Evolutionary conservation across 2,329 filamentous ascomycete species (phyloP).

Genomic region (Scedosporium minutisporum): DNA sequence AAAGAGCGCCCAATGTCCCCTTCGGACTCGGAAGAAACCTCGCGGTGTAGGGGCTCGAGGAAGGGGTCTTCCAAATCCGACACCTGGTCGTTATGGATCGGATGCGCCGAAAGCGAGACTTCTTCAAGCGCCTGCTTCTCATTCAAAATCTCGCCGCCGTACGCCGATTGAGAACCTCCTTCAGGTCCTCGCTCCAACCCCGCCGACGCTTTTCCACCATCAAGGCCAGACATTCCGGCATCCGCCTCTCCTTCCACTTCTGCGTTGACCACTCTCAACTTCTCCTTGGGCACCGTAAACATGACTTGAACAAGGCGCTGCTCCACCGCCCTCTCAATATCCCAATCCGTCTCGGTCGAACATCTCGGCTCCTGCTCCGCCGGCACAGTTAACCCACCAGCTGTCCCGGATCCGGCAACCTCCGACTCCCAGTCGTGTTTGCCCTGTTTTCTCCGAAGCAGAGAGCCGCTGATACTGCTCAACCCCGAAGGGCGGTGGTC

Average conservation of each 20-base stretch:
- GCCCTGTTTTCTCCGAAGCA: slow-evolving; percentile 46
- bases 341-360: slow-evolving; percentile 56
- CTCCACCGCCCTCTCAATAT: slow-evolving; percentile 65
- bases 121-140: neutral
- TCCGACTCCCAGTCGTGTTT: slow-evolving; percentile 42
- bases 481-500: slow-evolving; percentile 34
- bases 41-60: neutral
- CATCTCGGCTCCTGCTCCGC: slow-evolving; percentile 16
- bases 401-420: slow-evolving; percentile 14
- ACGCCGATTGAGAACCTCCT: neutral
- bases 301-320: slow-evolving; percentile 69
- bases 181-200: neutral
- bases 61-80: slow-evolving; percentile 1
- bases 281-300: slow-evolving; percentile 87
- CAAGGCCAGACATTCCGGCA: neutral
- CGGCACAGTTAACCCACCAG: neutral
- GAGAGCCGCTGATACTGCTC: slow-evolving; percentile 29
- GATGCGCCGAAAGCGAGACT: neutral
- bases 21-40: neutral
- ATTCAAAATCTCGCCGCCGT: neutral
- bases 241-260: slow-evolving; percentile 35
- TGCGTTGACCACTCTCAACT: slow-evolving; percentile 80
- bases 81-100: neutral
- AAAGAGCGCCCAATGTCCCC: neutral
- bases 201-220: neutral